Base-by-base conservation (phyloP, 495 filamentous ascomycete genomes). In the Xylaria sp. region DNA sequence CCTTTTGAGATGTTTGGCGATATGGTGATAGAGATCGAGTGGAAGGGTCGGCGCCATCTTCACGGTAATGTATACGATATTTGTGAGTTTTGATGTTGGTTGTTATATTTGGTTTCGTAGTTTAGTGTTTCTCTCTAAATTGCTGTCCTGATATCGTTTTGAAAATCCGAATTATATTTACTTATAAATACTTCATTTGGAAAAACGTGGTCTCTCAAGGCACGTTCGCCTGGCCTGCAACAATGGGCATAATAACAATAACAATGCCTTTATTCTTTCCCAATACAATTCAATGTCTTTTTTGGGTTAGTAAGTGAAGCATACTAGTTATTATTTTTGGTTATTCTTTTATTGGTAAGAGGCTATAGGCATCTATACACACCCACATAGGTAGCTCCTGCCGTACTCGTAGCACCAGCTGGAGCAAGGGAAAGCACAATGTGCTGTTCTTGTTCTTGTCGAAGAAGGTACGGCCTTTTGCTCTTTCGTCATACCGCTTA, bases 161-260 rank as follows among this genome's bases (percentile, higher is more conserved):
- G 21, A n/a, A n/a, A n/a, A n/a, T n/a, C n/a, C n/a, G n/a, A n/a
- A n/a, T n/a, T n/a, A n/a, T n/a, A n/a, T n/a, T n/a, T n/a, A 11
- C 9, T 1, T 29, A 53, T 53, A 26, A 5, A 53, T 53, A 29
- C 11, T n/a, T 26, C 21, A 15, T 53, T 24, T 11, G 21, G 26
- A 24, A 15, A 53, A 24, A 26, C 11, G 15, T 15, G 15, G 24
- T 29, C 21, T 53, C 24, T 2, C 9, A 29, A 12, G 50, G n/a
- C n/a, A n/a, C n/a, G n/a, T n/a, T n/a, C 67, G 93, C 94, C 80
- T 93, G 94, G 78, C 94, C 26, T 29, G 7, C 26, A 7, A 55
- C 52, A 29, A 55, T 31, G 5, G 0, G 26, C 7, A 29, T 26
- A 26, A 55, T 58, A 33, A 9, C 53, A 35, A 35, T 35, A 58